These are phyloP conservation scores for Pseudocercospora vitis DNA, from an alignment of 2,329 filamentous ascomycete species.

Conservation along the genomic window DNA sequence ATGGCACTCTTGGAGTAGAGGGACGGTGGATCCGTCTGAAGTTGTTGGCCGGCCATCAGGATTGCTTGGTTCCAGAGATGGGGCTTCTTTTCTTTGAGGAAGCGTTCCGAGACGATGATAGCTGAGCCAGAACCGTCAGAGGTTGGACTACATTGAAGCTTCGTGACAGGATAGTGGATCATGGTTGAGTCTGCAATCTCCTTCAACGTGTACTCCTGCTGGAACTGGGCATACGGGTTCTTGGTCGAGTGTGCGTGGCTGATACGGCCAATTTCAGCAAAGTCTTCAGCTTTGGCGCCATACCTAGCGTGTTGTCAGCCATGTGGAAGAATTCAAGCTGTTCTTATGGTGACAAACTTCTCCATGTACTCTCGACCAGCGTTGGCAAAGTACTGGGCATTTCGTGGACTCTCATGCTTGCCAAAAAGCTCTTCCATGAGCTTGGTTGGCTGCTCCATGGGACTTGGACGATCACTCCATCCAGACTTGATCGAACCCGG, in stretches of 20 bases:
- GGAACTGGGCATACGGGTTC: conserved; percentile 98
- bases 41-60: conserved; percentile 79
- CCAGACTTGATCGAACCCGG: conserved; percentile 79
- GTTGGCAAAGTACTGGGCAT: conserved; percentile 84
- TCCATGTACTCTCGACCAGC: conserved; percentile 93
- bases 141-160: conserved; percentile 97
- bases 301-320: conserved; percentile 44
- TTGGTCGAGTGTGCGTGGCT: conserved; percentile 89
- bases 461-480: conserved; percentile 87
- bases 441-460: conserved; percentile 69
- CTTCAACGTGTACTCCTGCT: conserved; percentile 83
- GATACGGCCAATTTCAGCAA: conserved; percentile 88
- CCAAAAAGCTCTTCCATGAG: conserved; percentile 50
- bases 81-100: conserved; percentile 79
- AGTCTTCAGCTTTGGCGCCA: conserved; percentile 80
- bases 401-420: conserved; percentile 28
- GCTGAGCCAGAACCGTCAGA: conserved; percentile 89
- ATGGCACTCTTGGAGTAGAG: conserved; percentile 80
- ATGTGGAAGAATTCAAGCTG: neutral
- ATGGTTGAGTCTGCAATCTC: conserved; percentile 73
- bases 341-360: conserved; percentile 62
- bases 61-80: conserved; percentile 81
- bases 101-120: conserved; percentile 82
- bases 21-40: conserved; percentile 78
- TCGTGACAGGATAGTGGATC: conserved; percentile 86